Conservation (phyloP, 2,329 filamentous ascomycete species). For the Aureobasidium sp. region DNA sequence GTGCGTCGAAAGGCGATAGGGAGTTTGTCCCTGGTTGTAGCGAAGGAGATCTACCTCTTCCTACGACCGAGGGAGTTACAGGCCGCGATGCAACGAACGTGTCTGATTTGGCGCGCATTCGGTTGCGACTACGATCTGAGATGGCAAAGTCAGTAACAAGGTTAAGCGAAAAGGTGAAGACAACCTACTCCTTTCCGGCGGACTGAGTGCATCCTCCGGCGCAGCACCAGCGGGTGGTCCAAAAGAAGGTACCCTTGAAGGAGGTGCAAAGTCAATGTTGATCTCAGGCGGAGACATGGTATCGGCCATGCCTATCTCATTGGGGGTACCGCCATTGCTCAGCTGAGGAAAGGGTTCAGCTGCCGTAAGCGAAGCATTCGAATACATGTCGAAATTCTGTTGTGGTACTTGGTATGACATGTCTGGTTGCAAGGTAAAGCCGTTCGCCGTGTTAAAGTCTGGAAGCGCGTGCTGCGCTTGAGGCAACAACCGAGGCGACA, state of each 20-base stretch:
- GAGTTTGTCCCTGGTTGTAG: constrained; percentile 28
- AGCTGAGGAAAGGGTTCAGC: constrained; percentile 43
- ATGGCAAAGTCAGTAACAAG: constrained; percentile 18
- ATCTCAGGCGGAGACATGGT: constrained; percentile 89
- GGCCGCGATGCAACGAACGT: constrained; percentile 45
- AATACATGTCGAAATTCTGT: constrained; percentile 38
- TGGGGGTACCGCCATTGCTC: constrained; percentile 29
- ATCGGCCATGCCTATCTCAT: constrained; percentile 58
- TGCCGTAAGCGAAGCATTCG: constrained; percentile 28
- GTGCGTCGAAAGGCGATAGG: constrained; percentile 37
- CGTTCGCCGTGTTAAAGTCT: constrained; percentile 36
- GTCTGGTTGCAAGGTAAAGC: constrained; percentile 39
- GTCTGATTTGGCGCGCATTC: constrained; percentile 53
- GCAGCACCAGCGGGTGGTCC: constrained; percentile 57
- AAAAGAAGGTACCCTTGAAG: constrained; percentile 57
- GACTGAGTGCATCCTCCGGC: constrained; percentile 72
- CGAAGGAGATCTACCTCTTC: constrained; percentile 30
- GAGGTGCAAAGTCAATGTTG: constrained; percentile 85
- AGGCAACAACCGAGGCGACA: constrained; percentile 56
- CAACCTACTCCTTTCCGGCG: constrained; percentile 59
- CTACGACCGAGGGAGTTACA: constrained; percentile 31
- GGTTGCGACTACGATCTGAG: constrained; percentile 39
- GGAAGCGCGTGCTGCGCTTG: constrained; percentile 54
- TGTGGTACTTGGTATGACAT: constrained; percentile 35
- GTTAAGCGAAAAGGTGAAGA: constrained; percentile 36